Base-by-base conservation (phyloP, 1,284 basidiomycete species). In the Fomitopsis pinicola region DNA sequence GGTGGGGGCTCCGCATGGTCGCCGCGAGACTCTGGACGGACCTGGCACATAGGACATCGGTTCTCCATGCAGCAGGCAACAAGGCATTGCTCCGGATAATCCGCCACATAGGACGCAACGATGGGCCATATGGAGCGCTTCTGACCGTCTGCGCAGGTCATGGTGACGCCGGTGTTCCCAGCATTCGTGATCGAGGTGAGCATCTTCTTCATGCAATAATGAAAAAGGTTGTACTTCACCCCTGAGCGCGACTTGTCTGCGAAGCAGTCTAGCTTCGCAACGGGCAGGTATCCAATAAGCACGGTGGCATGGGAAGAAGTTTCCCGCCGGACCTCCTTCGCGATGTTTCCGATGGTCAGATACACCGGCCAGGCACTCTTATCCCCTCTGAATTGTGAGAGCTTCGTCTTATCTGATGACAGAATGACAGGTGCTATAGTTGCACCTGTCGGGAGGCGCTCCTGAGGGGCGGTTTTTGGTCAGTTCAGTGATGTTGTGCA, bases 241-340 rank as follows among this genome's bases (percentile, higher is more conserved):
- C 53, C 46, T 0, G 62, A 55, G 12, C 65, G 63, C 5, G 48
- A 57, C 10, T 55, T 50, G 12, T 67, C 60, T 4, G 67, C 48
- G 57, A 67, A 67, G 60, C 60, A 64, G 5, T 64, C 63, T 10
- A 70, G 63, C 38, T 70, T 70, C 1, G 64, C 45, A 2, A 67
- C 63, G 4, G 69, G 69, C 38, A 73, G 57, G 64, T 74, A 73
- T 12, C 71, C 71, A 6, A 74, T 42, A 12, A 74, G 67, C 4
- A 73, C 54, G 8, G 53, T 65, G 5, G 68, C 70, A 17, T 63
- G 63, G 0, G 60, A 36, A 2, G 67, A 68, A 5, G 65, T 55
- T 52, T 71, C 50, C 26, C 66, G 64, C 2, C 68, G 64, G 3
- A 57, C 61, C 3, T 46, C 58, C 30, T 68, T 68, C 7, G 55